Evolutionary conservation across 1,284 basidiomycete genomes (phyloP).

Genomic region (Ceratobasidium sp.): DNA sequence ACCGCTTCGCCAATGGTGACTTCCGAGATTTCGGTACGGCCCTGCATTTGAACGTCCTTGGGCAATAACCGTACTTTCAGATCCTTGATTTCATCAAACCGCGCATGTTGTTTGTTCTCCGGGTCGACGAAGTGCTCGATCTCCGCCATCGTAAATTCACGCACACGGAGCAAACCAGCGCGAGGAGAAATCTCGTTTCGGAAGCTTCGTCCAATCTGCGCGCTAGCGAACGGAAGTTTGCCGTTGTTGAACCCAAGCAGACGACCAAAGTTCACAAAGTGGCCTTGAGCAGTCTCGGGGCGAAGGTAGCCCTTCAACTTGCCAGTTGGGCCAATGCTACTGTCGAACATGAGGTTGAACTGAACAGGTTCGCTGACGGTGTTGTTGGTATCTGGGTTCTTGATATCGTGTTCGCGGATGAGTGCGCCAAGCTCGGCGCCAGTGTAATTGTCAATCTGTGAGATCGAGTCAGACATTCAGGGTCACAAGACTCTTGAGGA

Average conservation of each 20-base stretch:
- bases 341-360: slow-evolving; percentile 99
- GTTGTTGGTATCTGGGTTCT: slow-evolving; percentile 93
- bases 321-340: slow-evolving; percentile 96
- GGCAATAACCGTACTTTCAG: slow-evolving; percentile 83
- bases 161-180: slow-evolving; percentile 94
- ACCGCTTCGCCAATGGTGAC: slow-evolving; percentile 94
- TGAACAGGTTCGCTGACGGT: slow-evolving; percentile 91
- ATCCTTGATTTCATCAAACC: slow-evolving; percentile 85
- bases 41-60: slow-evolving; percentile 82
- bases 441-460: slow-evolving; percentile 93
- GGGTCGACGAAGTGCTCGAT: slow-evolving; percentile 99
- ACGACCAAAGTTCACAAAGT: slow-evolving; percentile 98
- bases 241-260: slow-evolving; percentile 99
- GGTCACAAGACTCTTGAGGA: neutral
- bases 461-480: slow-evolving; percentile 12
- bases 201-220: slow-evolving; percentile 96
- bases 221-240: slow-evolving; percentile 94
- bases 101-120: slow-evolving; percentile 86
- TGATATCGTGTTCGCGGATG: slow-evolving; percentile 84
- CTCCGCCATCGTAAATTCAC: slow-evolving; percentile 99
- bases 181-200: slow-evolving; percentile 98
- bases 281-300: slow-evolving; percentile 98
- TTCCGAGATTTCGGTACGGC: slow-evolving; percentile 71
- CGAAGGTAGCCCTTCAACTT: slow-evolving; percentile 98
- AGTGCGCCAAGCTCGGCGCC: slow-evolving; percentile 91